Evolutionary conservation across 345 rosid genomes (phyloP), one percentile per base, ranked within the genome.

Genomic region (Melastoma malabathricum): DNA sequence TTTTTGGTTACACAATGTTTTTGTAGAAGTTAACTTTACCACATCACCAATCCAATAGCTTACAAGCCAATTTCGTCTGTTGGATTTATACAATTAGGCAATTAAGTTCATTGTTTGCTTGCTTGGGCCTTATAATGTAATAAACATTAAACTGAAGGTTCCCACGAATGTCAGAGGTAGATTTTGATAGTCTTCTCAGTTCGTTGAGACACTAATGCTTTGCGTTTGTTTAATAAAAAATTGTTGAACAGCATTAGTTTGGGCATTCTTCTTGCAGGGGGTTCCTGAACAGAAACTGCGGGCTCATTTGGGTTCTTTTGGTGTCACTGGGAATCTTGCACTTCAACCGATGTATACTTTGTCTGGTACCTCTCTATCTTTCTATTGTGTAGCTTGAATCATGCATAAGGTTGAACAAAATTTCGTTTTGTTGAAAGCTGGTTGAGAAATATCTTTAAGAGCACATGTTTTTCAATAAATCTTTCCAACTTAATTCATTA

Each of bases 301-400:
- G 23, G 64, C 75, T 61, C 98, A 92, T 72, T 64, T 92, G 68
- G 98, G 97, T 68, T 92, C 98, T 60, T 79, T 92, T 59, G 98
- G 98, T 54, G 95, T 92, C 6, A 81, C 95, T 13, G 98, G 98
- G 70, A 92, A 83, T 78, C 94, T 92, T 56, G 98, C 98, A 1
- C 86, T 92, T 71, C 98, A 92, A 64, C 98, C 98, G 1, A 92
- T 92, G 98, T 87, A 92, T 68, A 92, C 98, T 15, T 64, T 92
- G 59, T 92, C 98, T 52, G 98, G 98, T 90, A 83, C 49, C 14
- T 23, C 47, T 55, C 15, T 41, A 1, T n/a, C 0, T 47, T 47
- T 47, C 31, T 27, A 27, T 27, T 3, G 31, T 27, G 31, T 27
- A 27, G 31, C 31, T 27, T 27, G 31, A 27, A 27, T 6, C 3